A percentile compares a stretch with the other conserved stretches of the same genome.
Evolutionary conservation across 768 basidiomycete genomes (phyloP).

Genomic region (Rubroboletus satanas): DNA sequence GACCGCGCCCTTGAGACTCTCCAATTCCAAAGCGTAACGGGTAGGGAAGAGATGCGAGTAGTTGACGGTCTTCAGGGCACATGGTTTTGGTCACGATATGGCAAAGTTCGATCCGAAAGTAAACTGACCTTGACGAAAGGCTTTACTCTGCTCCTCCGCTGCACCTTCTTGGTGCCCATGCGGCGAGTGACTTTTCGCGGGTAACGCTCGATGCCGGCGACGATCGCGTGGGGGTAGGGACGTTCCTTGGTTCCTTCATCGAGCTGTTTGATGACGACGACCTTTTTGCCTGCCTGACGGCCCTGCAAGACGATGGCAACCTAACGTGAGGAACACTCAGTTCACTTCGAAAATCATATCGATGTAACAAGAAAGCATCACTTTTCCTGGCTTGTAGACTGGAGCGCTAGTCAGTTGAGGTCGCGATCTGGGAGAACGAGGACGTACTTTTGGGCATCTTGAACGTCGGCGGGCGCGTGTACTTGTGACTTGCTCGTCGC

Average conservation of each 20-base stretch:
- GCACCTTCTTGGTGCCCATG: slow-evolving; percentile 95
- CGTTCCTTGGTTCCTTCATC: slow-evolving; percentile 97
- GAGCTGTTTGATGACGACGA: slow-evolving; percentile 95
- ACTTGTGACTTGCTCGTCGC: slow-evolving; percentile 21
- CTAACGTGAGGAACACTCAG: slow-evolving; percentile 35
- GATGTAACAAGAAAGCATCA: slow-evolving; percentile 28
- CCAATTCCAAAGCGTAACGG: slow-evolving; percentile 96
- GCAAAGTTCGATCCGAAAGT: background rate
- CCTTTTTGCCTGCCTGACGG: slow-evolving; percentile 99
- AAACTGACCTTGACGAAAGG: slow-evolving; percentile 94
- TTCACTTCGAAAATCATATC: background rate
- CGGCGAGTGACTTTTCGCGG: slow-evolving; percentile 95
- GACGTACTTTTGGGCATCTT: slow-evolving; percentile 41
- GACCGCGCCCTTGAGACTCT: slow-evolving; percentile 86
- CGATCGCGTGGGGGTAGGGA: slow-evolving; percentile 96
- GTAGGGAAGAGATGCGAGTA: slow-evolving; percentile 99
- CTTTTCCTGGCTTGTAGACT: slow-evolving; percentile 98
- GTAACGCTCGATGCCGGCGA: slow-evolving; percentile 97
- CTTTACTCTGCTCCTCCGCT: slow-evolving; percentile 94
- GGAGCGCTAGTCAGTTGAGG: slow-evolving; percentile 14
- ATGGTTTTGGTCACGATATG: background rate
- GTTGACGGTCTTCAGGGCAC: slow-evolving; percentile 69
- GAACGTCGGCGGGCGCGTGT: slow-evolving; percentile 31
- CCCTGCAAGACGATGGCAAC: slow-evolving; percentile 98
- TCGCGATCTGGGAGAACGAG: background rate